These are phyloP conservation scores for Volvariella surrecta DNA, from an alignment of 1,284 basidiomycete species.

Conservation along the genomic window DNA sequence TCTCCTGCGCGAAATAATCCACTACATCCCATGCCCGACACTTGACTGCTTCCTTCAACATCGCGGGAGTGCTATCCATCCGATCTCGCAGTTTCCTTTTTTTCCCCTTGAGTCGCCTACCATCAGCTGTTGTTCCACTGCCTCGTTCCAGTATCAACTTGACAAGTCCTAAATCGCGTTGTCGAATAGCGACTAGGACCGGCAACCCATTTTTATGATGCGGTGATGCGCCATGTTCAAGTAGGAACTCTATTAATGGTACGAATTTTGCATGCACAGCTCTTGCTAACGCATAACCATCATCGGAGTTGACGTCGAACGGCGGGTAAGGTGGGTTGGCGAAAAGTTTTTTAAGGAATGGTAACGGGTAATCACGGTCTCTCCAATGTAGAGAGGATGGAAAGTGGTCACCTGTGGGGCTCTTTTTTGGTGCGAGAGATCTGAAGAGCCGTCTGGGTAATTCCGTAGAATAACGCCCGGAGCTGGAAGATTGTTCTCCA, in stretches of 20 bases:
- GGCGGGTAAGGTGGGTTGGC: constrained; percentile 26
- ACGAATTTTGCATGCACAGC: constrained; percentile 60
- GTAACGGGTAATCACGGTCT: constrained; percentile 44
- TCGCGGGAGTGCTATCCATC: constrained; percentile 39
- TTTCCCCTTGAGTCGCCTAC: constrained; percentile 28
- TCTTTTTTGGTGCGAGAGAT: constrained; percentile 25
- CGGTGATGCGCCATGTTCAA: constrained; percentile 68
- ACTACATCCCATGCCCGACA: constrained; percentile 59
- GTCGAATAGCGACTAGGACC: constrained; percentile 67
- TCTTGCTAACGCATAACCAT: constrained; percentile 72
- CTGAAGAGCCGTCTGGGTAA: constrained; percentile 61
- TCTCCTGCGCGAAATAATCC: constrained; percentile 68
- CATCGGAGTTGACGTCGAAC: constrained; percentile 50
- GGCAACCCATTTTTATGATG: constrained; percentile 48
- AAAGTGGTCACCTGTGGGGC: too few species aligned
- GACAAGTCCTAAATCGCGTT: constrained; percentile 59
- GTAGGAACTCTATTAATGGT: constrained; percentile 60
- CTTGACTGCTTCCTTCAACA: constrained; percentile 60
- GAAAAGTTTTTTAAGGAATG: constrained; percentile 52
- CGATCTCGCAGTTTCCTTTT: constrained; percentile 52
- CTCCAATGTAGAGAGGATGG: constrained; percentile 21
- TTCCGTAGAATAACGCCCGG: constrained; percentile 20
- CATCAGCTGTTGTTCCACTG: constrained; percentile 1
- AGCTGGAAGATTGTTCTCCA: background rate
- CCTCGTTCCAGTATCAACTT: constrained; percentile 64